Base-by-base conservation (phyloP, 2,329 filamentous ascomycete species). In the Neurospora crassa region DNA sequence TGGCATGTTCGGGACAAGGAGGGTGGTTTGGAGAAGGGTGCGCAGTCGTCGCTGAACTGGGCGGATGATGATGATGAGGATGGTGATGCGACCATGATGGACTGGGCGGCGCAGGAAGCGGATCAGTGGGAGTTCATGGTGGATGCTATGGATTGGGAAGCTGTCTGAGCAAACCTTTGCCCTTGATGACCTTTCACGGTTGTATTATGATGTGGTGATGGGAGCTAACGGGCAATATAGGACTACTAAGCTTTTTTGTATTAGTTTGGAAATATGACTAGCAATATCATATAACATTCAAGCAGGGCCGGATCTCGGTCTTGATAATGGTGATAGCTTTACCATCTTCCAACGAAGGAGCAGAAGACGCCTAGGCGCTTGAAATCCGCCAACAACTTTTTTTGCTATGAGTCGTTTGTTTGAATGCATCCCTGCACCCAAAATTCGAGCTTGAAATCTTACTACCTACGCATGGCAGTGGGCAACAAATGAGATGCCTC, bases 71-170 rank as follows among this genome's bases (percentile, higher is more conserved):
- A 47, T 24, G 70, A 69, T 29, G 73, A 70, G 69, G 45, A 45
- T 24, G 72, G 18, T 43, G 73, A 40, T n/a, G 75, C 69, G 59
- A 74, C 71, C 63, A 76, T 73, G 12, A 69, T 77, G 67, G 74
- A 76, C 11, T 72, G 75, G 42, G 68, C 63, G 11, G 73, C 73
- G 63, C 74, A 76, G 1, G 78, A 81, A 18, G 82, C 84, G 70
- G 81, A 82, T 10, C 82, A 84, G 71, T 89, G 86, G 85, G 83
- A 82, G 37, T 88, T 88, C 71, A 87, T 89, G 79, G 83, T 86
- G 2, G 87, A 88, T 73, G 86, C 85, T 1, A 89, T 88, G 86
- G 86, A 88, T 72, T 88, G 86, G 86, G 84, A 88, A 76, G 81
- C 80, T 8, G 78, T 79, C 18, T 79, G 71, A 76, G 7, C 6